These are phyloP conservation scores for Malus hybrid DNA, from an alignment of 331 rosid species.

Conservation along the genomic window DNA sequence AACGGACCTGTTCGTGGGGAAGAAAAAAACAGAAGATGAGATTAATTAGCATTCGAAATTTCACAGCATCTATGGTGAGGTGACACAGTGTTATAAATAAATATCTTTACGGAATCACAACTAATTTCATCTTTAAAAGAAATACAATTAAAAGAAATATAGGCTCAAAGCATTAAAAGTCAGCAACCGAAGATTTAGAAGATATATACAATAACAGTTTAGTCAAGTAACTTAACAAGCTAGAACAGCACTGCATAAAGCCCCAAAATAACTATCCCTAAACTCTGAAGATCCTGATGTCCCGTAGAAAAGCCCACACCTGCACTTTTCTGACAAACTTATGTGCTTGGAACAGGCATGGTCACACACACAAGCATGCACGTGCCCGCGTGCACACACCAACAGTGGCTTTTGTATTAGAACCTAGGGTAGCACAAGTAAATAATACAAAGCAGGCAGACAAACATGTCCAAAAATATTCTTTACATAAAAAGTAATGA, in stretches of 20 bases:
- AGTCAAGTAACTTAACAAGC: neutral
- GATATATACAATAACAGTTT: neutral
- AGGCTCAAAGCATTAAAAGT: neutral
- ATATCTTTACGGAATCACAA: neutral
- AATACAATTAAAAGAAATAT: neutral
- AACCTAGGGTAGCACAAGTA: neutral
- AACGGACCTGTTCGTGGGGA: slow-evolving; percentile 17
- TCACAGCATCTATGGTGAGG: neutral
- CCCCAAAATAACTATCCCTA: neutral
- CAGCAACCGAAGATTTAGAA: neutral
- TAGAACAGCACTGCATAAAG: neutral
- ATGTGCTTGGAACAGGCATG: neutral
- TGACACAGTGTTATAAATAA: neutral
- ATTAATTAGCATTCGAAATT: neutral
- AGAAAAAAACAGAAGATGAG: neutral
- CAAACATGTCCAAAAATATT: neutral
- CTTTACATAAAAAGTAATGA: neutral
- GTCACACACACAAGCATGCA: neutral
- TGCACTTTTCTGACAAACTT: neutral
- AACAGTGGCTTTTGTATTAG: neutral
- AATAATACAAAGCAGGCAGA: neutral
- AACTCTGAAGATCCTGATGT: neutral
- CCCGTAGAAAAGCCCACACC: neutral
- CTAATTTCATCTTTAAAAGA: neutral
- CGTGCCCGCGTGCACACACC: too few species aligned